Evolutionary conservation across 2,329 filamentous ascomycete species (phyloP).

Genomic region (Taxawa tesnikishii): DNA sequence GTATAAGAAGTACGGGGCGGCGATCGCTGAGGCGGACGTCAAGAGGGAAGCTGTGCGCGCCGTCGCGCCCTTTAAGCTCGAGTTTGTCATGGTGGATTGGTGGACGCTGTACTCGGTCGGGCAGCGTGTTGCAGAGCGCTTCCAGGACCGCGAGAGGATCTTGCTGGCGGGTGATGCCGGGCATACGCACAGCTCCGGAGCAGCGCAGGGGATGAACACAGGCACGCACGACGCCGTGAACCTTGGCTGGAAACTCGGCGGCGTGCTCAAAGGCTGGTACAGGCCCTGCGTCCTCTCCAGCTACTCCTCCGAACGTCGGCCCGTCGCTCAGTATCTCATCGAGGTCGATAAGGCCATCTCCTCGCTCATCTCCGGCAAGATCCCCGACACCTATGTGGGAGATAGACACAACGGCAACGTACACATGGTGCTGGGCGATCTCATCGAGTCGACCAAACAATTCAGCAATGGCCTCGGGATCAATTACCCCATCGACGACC

Average conservation of each 20-base stretch:
- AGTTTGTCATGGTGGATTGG: constrained; percentile 29
- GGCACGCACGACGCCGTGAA: constrained; percentile 6
- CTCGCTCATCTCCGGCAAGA: constrained; percentile 10
- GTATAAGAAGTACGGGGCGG: constrained; percentile 10
- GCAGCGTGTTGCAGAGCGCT: constrained; percentile 24
- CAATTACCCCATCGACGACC: constrained; percentile 7
- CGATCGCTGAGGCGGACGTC: constrained; percentile 14
- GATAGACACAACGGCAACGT: constrained; percentile 10
- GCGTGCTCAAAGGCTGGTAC: constrained; percentile 9
- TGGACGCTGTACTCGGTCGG: constrained; percentile 32
- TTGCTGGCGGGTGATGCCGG: constrained; percentile 31
- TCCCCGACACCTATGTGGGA: constrained; percentile 10
- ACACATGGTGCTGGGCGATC: constrained; percentile 8
- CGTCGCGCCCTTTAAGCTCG: constrained; percentile 26
- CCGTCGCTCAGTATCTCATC: constrained; percentile 12
- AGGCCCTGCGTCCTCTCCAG: constrained; percentile 7
- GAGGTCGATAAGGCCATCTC: constrained; percentile 13
- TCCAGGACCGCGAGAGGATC: constrained; percentile 2
- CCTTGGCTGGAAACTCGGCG: constrained; percentile 9
- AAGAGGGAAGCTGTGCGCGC: constrained; percentile 25
- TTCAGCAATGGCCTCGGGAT: constrained; percentile 13
- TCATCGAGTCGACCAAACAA: constrained; percentile 10
- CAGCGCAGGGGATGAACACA: constrained; percentile 40
- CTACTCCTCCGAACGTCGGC: constrained; percentile 10
- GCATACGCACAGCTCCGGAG: constrained; percentile 43